phyloP scores from a whole-genome alignment of 2,329 filamentous ascomycete genomes.

The Monilinia laxa region DNA sequence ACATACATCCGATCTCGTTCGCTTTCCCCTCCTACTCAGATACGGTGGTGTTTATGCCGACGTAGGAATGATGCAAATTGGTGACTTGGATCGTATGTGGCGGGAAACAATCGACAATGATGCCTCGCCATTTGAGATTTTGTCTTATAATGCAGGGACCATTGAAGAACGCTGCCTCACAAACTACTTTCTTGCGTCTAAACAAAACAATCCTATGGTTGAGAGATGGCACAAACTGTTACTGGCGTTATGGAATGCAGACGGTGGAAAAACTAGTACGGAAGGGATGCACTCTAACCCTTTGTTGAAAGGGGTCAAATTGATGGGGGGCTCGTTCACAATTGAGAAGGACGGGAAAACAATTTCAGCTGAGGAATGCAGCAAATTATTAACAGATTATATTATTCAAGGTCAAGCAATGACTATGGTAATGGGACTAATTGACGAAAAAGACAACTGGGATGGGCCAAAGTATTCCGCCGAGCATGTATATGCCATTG shows the following conservation, averaged over 20 bases:
- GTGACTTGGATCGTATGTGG: conserved; percentile 56
- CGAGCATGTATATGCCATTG: conserved; percentile 50
- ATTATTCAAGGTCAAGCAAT: conserved; percentile 57
- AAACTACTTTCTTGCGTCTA: conserved; percentile 51
- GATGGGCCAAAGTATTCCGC: conserved; percentile 53
- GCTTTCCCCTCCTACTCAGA: conserved; percentile 54
- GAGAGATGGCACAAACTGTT: conserved; percentile 50
- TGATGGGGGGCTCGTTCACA: conserved; percentile 39
- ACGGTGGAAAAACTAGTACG: conserved; percentile 49
- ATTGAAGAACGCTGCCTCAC: conserved; percentile 43
- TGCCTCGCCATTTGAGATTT: conserved; percentile 48
- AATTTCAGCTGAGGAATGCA: conserved; percentile 44
- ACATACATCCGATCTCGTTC: conserved; percentile 58
- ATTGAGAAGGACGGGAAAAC: conserved; percentile 40
- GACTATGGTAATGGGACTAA: conserved; percentile 51
- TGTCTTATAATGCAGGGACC: conserved; percentile 48
- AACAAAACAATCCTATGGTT: conserved; percentile 49
- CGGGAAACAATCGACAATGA: conserved; percentile 49
- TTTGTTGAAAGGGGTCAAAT: conserved; percentile 48
- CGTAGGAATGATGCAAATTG: conserved; percentile 56
- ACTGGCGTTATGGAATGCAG: conserved; percentile 51
- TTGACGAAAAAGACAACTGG: conserved; percentile 53
- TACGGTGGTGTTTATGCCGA: conserved; percentile 60
- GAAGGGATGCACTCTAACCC: conserved; percentile 51
- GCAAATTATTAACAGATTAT: conserved; percentile 53